Evolutionary conservation across 2,329 filamentous ascomycete genomes (phyloP).

Genomic region (Apiospora rasikravindrae): DNA sequence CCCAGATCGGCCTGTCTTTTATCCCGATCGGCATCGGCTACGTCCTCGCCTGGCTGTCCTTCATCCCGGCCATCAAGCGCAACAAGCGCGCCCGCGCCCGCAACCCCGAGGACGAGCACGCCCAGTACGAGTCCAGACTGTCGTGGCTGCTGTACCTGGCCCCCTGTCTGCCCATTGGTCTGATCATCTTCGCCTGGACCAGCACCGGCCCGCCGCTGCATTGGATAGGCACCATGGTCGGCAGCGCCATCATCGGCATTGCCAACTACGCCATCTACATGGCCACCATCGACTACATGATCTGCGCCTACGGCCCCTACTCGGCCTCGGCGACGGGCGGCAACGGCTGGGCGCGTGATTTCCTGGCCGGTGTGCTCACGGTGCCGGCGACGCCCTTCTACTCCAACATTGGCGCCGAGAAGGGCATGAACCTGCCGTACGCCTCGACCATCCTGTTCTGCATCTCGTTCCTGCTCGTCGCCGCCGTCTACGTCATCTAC

Average conservation of each 20-base stretch:
- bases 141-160: conserved; percentile 64
- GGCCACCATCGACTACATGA: conserved; percentile 71
- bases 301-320: conserved; percentile 65
- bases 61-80: conserved; percentile 56
- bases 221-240: conserved; percentile 70
- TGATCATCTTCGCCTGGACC: conserved; percentile 69
- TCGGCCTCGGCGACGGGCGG: conserved; percentile 71
- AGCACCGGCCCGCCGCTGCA: conserved; percentile 57
- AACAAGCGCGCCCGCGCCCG: conserved; percentile 50
- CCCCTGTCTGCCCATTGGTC: conserved; percentile 63
- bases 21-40: conserved; percentile 59
- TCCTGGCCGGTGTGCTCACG: conserved; percentile 69
- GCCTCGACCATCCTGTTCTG: conserved; percentile 60
- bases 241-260: conserved; percentile 64
- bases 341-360: conserved; percentile 69
- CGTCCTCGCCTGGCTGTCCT: conserved; percentile 61
- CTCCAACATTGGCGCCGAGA: conserved; percentile 47
- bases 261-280: conserved; percentile 64
- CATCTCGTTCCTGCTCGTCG: conserved; percentile 55
- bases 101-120: conserved; percentile 55
- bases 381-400: conserved; percentile 65
- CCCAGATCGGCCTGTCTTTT: conserved; percentile 44
- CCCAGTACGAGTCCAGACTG: conserved; percentile 66
- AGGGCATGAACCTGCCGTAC: conserved; percentile 57
- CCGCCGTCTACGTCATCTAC: conserved; percentile 63